phyloP scores from a whole-genome alignment of 768 basidiomycete genomes.

The Melanogaster broomeanus region DNA sequence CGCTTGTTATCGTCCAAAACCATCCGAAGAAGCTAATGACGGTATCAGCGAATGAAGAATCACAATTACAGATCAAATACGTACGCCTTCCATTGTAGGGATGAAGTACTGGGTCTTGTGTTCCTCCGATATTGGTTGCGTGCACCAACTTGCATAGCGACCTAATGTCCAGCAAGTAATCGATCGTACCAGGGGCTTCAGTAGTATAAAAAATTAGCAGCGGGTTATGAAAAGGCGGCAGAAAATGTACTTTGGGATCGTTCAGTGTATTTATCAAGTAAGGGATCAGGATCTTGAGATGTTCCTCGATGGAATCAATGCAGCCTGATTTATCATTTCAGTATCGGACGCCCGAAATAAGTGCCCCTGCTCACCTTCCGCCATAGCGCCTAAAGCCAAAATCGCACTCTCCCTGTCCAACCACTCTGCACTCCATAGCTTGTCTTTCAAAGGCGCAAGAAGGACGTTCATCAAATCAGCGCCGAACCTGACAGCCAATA shows the following conservation, averaged over 20 bases:
- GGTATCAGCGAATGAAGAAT: background rate
- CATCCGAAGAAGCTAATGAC: constrained; percentile 87
- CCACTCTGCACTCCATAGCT: constrained; percentile 93
- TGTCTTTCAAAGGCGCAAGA: constrained; percentile 86
- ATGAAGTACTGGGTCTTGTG: constrained; percentile 92
- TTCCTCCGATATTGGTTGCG: constrained; percentile 79
- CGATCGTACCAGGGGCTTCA: constrained; percentile 91
- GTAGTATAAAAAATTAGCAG: constrained; percentile 5
- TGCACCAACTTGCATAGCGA: constrained; percentile 97
- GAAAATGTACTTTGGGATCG: constrained; percentile 76
- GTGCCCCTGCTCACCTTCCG: constrained; percentile 70
- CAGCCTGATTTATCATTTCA: constrained; percentile 63
- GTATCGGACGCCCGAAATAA: background rate
- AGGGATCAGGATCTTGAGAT: constrained; percentile 89
- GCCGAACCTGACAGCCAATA: constrained; percentile 91
- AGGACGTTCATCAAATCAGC: constrained; percentile 88
- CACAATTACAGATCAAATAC: constrained; percentile 31
- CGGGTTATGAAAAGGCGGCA: background rate
- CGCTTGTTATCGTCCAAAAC: constrained; percentile 98
- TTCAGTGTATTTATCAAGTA: constrained; percentile 89
- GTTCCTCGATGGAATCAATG: constrained; percentile 93
- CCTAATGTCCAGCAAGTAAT: constrained; percentile 99
- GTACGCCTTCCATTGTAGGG: constrained; percentile 97
- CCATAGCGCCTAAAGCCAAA: constrained; percentile 95
- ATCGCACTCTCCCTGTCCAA: constrained; percentile 94